Conservation (phyloP, 306 rosid genomes). For the Lathyrus tuberosus region DNA sequence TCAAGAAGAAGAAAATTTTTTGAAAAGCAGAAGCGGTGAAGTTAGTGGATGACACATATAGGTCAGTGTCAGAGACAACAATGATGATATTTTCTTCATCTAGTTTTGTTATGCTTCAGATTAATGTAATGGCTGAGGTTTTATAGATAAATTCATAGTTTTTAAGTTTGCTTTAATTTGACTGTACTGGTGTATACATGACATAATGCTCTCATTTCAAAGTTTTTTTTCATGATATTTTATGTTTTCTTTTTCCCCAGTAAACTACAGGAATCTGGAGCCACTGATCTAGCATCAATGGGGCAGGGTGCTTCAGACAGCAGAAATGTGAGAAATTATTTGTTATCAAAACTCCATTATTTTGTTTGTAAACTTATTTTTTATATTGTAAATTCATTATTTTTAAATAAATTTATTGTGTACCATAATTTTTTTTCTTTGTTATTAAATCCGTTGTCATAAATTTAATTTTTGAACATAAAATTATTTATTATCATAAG, state of each 20-base stretch:
- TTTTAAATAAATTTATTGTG: too few species aligned
- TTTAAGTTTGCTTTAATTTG: constrained; percentile 1
- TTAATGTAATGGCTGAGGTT: not conserved
- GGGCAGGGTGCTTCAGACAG: too few species aligned
- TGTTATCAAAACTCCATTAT: too few species aligned
- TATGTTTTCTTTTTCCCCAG: constrained; percentile 45
- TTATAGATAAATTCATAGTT: constrained; percentile 10
- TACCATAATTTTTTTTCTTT: too few species aligned
- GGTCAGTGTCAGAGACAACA: constrained; percentile 59
- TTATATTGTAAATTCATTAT: too few species aligned
- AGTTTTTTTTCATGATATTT: constrained; percentile 8
- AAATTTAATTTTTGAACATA: too few species aligned
- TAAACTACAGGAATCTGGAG: constrained; percentile 85
- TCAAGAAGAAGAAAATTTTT: constrained; percentile 80
- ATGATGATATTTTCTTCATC: constrained; percentile 16
- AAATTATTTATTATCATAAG: too few species aligned
- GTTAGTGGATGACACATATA: constrained; percentile 87
- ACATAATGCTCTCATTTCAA: constrained; percentile 12
- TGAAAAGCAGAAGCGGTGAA: constrained; percentile 86
- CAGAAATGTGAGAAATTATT: too few species aligned
- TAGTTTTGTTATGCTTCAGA: constrained; percentile 30
- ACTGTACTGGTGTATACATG: too few species aligned
- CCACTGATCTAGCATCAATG: constrained; percentile 81
- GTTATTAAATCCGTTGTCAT: too few species aligned
- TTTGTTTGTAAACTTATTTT: too few species aligned